A percentile compares a stretch with the other conserved stretches of the same genome.
Conservation (phyloP, 805 yeast genomes). For the Tetrapisispora pingtungensis region DNA sequence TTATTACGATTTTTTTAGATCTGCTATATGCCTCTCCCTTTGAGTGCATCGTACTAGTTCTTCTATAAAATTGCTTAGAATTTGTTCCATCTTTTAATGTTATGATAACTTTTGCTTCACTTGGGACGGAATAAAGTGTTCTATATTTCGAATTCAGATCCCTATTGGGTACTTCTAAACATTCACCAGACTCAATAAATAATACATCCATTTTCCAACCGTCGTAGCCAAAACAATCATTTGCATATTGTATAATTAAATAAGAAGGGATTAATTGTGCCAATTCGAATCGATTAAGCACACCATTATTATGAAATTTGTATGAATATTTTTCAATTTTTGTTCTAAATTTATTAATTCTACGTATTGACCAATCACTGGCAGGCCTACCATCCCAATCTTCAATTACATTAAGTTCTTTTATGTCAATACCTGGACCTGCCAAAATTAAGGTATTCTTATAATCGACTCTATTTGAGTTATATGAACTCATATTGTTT, state of each 20-base stretch:
- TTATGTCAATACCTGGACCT: slow-evolving; percentile 13
- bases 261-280: slow-evolving; percentile 28
- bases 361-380: slow-evolving; percentile 37
- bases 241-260: slow-evolving; percentile 34
- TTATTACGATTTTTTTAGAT: slow-evolving; percentile 77
- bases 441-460: slow-evolving; percentile 13
- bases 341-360: slow-evolving; percentile 40
- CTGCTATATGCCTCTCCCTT: slow-evolving; percentile 69
- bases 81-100: slow-evolving; percentile 72
- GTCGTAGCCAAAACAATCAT: slow-evolving; percentile 44
- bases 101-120: slow-evolving; percentile 47
- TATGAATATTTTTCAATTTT: slow-evolving; percentile 33
- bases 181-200: slow-evolving; percentile 16
- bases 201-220: slow-evolving; percentile 46
- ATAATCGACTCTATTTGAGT: slow-evolving; percentile 10
- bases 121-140: slow-evolving; percentile 19
- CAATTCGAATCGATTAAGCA: slow-evolving; percentile 20
- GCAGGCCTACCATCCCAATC: slow-evolving; percentile 32
- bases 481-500: background rate
- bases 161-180: slow-evolving; percentile 4
- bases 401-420: slow-evolving; percentile 22
- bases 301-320: slow-evolving; percentile 19
- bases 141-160: slow-evolving; percentile 7
- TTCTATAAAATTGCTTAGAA: slow-evolving; percentile 71
- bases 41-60: slow-evolving; percentile 49